Evolutionary conservation across 1,284 basidiomycete species (phyloP).

Genomic region (Malassezia globosa): DNA sequence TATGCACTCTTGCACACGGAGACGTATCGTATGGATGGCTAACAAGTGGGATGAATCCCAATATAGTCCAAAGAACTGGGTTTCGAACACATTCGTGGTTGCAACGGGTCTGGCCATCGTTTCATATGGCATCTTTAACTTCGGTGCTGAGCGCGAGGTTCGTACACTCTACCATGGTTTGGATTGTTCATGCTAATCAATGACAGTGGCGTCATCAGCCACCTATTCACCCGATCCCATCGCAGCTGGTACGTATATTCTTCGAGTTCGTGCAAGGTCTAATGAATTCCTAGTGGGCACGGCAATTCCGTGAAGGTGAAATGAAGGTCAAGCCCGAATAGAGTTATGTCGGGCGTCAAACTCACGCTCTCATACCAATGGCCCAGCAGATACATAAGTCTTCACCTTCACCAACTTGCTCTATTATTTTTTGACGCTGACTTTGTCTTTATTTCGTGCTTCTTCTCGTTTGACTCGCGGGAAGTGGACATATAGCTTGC

Average conservation of each 20-base stretch:
- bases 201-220: conserved; percentile 43
- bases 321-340: conserved; percentile 30
- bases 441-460: no score
- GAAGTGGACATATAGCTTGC: no score
- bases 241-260: conserved; percentile 10
- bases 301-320: conserved; percentile 44
- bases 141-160: conserved; percentile 52
- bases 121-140: conserved; percentile 51
- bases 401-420: no score
- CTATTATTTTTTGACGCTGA: no score
- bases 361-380: no score
- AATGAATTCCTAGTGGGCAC: conserved; percentile 35
- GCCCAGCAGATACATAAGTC: no score
- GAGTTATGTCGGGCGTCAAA: no score
- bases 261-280: neutral
- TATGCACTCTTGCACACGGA: neutral
- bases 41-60: no score
- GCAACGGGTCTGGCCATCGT: conserved; percentile 49
- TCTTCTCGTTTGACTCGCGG: no score
- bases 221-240: conserved; percentile 38
- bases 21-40: neutral
- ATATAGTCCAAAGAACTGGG: conserved; percentile 53
- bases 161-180: conserved; percentile 17
- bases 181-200: neutral
- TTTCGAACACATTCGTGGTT: conserved; percentile 51